Percentiles rank a stretch among this genome's conserved stretches.
phyloP scores from a whole-genome alignment of 208 protist genomes.

The Crithidia thermophila region DNA sequence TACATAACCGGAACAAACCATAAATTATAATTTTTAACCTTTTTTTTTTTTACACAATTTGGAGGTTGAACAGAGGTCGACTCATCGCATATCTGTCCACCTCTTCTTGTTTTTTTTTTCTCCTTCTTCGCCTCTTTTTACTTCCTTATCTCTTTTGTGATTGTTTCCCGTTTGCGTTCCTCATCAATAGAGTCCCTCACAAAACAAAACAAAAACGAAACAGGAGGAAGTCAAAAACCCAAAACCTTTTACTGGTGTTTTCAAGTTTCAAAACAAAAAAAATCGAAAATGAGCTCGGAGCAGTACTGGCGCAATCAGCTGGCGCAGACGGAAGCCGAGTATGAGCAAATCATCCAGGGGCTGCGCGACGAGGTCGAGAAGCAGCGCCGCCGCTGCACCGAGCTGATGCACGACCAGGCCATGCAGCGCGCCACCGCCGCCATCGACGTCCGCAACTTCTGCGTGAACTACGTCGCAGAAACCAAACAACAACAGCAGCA shows the following conservation, averaged over 20 bases:
- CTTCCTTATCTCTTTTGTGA: neutral
- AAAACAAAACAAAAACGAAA: conserved; percentile 4
- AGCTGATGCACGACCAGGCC: conserved; percentile 68
- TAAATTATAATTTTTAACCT: too few relatives aligned
- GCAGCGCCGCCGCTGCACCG: conserved; percentile 62
- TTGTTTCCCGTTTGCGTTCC: neutral
- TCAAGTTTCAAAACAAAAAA: conserved; percentile 9
- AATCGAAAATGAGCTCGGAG: conserved; percentile 47
- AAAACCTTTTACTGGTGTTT: too few relatives aligned
- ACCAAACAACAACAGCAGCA: conserved; percentile 23
- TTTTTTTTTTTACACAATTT: too few relatives aligned
- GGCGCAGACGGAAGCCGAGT: conserved; percentile 49
- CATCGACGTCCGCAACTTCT: conserved; percentile 69
- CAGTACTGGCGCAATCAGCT: conserved; percentile 64
- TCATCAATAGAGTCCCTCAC: neutral
- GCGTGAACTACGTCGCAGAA: conserved; percentile 50
- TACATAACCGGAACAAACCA: too few relatives aligned
- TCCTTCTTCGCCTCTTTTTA: neutral
- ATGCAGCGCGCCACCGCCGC: conserved; percentile 71
- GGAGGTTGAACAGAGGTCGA: too few relatives aligned
- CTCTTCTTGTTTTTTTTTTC: conserved; percentile 9
- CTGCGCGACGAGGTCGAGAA: conserved; percentile 75
- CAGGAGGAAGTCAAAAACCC: conserved; percentile 12
- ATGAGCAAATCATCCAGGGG: conserved; percentile 50
- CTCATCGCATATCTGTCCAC: neutral